Evolutionary conservation across 2,329 filamentous ascomycete genomes (phyloP).

Genomic region (Neonectria magnoliae): DNA sequence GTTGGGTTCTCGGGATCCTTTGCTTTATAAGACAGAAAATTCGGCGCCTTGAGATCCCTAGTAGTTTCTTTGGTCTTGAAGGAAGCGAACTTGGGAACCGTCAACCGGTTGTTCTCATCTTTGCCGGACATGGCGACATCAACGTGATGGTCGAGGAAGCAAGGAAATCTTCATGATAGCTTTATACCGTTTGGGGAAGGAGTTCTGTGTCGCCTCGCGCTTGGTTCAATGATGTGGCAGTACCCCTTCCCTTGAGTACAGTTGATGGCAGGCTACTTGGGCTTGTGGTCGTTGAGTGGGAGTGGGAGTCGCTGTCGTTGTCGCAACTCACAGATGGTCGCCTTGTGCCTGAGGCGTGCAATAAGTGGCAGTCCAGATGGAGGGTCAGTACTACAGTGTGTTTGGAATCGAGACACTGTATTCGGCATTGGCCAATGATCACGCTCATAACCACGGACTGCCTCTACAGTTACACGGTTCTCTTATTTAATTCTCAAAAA

Average conservation of each 20-base stretch:
- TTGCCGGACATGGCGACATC: slow-evolving; percentile 41
- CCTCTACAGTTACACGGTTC: not conserved
- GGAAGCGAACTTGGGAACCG: slow-evolving; percentile 76
- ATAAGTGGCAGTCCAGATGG: not conserved
- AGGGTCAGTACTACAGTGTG: not conserved
- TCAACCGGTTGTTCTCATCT: slow-evolving; percentile 35
- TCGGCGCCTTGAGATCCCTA: slow-evolving; percentile 58
- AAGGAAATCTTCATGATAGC: slow-evolving; percentile 24
- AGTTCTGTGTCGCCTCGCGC: not conserved
- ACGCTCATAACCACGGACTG: not conserved
- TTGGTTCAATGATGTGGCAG: not conserved
- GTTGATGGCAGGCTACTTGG: not conserved
- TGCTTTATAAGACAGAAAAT: slow-evolving; percentile 78
- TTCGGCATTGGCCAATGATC: not conserved
- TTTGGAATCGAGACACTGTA: not conserved
- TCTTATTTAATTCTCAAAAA: not conserved
- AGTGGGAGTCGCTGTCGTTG: not conserved
- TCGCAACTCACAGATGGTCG: not conserved
- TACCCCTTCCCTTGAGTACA: not conserved
- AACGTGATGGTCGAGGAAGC: slow-evolving; percentile 5
- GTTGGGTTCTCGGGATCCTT: slow-evolving; percentile 49
- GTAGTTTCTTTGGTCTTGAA: slow-evolving; percentile 61
- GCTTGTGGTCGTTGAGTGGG: not conserved
- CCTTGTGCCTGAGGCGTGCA: not conserved
- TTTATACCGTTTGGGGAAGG: not conserved